A percentile compares a stretch with the other conserved stretches of the same genome.
These are phyloP conservation scores for Clavispora carvajalis DNA, from an alignment of 805 yeast genomes.

Conservation along the genomic window DNA sequence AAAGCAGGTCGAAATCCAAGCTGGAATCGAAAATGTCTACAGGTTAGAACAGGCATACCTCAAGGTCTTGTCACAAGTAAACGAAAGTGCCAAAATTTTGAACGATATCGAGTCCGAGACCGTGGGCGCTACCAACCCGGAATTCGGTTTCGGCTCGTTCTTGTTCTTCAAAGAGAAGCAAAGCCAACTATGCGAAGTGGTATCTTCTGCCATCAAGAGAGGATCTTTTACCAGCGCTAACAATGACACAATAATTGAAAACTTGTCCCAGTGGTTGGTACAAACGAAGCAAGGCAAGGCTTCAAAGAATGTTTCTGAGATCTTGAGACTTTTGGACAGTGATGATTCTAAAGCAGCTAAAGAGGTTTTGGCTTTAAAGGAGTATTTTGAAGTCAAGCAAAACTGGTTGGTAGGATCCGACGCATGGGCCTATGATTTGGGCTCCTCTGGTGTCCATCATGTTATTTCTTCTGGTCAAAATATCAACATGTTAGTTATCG, in stretches of 20 bases:
- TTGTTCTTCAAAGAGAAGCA: slow-evolving; percentile 53
- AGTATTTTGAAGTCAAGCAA: slow-evolving; percentile 44
- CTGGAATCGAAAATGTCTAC: slow-evolving; percentile 44
- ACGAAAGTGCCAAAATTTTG: slow-evolving; percentile 50
- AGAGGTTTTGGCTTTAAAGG: slow-evolving; percentile 42
- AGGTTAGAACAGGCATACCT: slow-evolving; percentile 70
- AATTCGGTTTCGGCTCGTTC: slow-evolving; percentile 79
- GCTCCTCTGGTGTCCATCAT: slow-evolving; percentile 86
- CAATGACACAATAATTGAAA: slow-evolving; percentile 46
- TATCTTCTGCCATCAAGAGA: slow-evolving; percentile 42
- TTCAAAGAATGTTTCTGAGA: slow-evolving; percentile 25
- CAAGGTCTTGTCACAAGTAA: slow-evolving; percentile 68
- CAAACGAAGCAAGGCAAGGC: slow-evolving; percentile 37
- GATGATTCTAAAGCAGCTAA: slow-evolving; percentile 39
- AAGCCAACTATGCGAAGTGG: slow-evolving; percentile 38
- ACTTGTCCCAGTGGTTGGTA: slow-evolving; percentile 67
- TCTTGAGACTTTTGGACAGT: slow-evolving; percentile 33
- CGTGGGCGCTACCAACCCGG: slow-evolving; percentile 60
- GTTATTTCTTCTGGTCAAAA: slow-evolving; percentile 70
- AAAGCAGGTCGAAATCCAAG: slow-evolving; percentile 16
- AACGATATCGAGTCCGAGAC: slow-evolving; percentile 50
- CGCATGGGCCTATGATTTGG: slow-evolving; percentile 91
- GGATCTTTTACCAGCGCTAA: slow-evolving; percentile 39
- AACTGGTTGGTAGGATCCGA: slow-evolving; percentile 92
- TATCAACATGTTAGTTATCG: slow-evolving; percentile 80